A percentile compares a stretch with the other conserved stretches of the same genome.
phyloP scores from a whole-genome alignment of 805 yeast genomes.

The Ogataea degrootiae region DNA sequence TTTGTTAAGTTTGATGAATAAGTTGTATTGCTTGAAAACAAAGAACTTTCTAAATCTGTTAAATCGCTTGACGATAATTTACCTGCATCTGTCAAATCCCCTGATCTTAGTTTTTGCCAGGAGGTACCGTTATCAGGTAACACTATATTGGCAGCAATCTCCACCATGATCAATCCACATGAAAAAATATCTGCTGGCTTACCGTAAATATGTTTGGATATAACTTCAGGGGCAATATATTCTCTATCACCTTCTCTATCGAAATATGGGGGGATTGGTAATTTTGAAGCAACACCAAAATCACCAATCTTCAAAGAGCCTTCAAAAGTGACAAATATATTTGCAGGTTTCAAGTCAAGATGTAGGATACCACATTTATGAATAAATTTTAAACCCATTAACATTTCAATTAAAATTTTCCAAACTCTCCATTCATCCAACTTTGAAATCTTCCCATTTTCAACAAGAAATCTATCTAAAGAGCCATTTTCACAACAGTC shows the following conservation, averaged over 20 bases:
- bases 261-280: constrained; percentile 66
- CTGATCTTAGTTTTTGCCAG: constrained; percentile 94
- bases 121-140: constrained; percentile 94
- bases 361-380: constrained; percentile 78
- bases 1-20: constrained; percentile 17
- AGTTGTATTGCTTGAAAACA: constrained; percentile 12
- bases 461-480: constrained; percentile 71
- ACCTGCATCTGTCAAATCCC: constrained; percentile 94
- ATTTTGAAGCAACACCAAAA: constrained; percentile 86
- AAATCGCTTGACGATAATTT: constrained; percentile 70
- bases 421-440: constrained; percentile 97
- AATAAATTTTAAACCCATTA: constrained; percentile 74
- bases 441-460: constrained; percentile 67
- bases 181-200: constrained; percentile 94
- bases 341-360: constrained; percentile 92
- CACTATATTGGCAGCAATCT: constrained; percentile 91
- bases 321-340: constrained; percentile 89
- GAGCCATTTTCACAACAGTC: constrained; percentile 93
- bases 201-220: constrained; percentile 75
- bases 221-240: constrained; percentile 95
- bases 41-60: constrained; percentile 25
- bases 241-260: constrained; percentile 98
- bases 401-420: constrained; percentile 86
- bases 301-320: constrained; percentile 94
- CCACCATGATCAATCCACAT: constrained; percentile 89